These are phyloP conservation scores for Linnemannia schmuckeri DNA, from an alignment of 192 early-diverging fungal genomes.

Conservation along the genomic window DNA sequence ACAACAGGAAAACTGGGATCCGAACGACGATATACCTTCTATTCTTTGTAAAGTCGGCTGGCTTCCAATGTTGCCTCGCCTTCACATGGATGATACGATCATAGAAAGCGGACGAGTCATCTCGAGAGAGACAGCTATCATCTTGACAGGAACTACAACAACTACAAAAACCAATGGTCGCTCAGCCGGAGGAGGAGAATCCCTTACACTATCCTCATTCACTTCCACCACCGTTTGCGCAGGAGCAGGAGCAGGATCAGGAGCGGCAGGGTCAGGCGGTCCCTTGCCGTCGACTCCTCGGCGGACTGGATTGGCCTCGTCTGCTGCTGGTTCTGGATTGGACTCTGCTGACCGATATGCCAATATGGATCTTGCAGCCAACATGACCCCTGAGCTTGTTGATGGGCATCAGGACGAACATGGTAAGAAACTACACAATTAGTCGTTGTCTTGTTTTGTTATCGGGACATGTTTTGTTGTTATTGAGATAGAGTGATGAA, in stretches of 20 bases:
- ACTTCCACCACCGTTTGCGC: constrained; percentile 37
- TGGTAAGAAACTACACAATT: not conserved
- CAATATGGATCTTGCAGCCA: not conserved
- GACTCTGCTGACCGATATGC: constrained; percentile 1
- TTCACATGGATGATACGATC: constrained; percentile 37
- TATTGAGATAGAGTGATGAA: too few species aligned
- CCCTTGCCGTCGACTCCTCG: not conserved
- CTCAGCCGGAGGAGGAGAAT: constrained; percentile 20
- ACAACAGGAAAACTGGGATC: not conserved
- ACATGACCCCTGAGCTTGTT: constrained; percentile 2
- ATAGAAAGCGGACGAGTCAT: constrained; percentile 29
- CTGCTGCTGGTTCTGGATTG: not conserved
- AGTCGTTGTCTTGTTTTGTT: not conserved
- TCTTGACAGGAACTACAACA: constrained; percentile 15
- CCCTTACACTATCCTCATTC: constrained; percentile 34
- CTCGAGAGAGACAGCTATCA: constrained; percentile 7
- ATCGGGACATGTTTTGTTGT: too few species aligned
- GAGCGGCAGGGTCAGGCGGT: constrained; percentile 2
- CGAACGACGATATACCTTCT: not conserved
- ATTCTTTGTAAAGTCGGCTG: not conserved
- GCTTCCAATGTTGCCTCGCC: constrained; percentile 38
- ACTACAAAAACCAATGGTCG: constrained; percentile 28
- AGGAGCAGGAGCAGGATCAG: constrained; percentile 35
- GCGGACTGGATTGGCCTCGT: not conserved
- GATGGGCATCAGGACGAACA: not conserved